Evolutionary conservation across 176 grass and related monocot genomes (phyloP).

Genomic region (Avena insularis): DNA sequence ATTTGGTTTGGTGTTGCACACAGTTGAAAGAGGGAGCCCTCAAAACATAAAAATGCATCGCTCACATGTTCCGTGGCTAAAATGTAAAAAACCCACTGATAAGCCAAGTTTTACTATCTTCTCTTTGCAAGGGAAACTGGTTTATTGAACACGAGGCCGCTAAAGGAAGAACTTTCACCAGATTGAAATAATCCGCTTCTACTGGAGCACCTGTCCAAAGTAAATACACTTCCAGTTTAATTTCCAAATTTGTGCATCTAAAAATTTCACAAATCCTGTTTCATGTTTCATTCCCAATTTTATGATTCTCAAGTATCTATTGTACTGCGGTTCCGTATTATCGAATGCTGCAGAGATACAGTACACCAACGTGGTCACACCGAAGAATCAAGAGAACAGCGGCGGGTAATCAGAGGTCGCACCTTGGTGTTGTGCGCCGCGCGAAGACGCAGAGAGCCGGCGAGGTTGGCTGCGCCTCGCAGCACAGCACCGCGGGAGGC

Average conservation of each 20-base stretch:
- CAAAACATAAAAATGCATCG: background rate
- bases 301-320: background rate
- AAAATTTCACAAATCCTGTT: background rate
- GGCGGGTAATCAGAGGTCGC: background rate
- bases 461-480: conserved; percentile 37
- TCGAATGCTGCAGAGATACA: background rate
- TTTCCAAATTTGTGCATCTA: background rate
- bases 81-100: background rate
- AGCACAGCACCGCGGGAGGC: conserved; percentile 45
- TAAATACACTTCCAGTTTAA: background rate
- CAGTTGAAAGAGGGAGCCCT: background rate
- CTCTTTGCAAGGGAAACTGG: background rate
- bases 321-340: background rate
- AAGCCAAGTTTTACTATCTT: background rate
- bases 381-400: background rate
- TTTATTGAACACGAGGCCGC: background rate
- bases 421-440: conserved; percentile 54
- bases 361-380: conserved; percentile 1
- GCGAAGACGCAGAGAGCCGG: conserved; percentile 46
- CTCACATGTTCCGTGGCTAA: background rate
- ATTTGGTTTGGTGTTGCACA: background rate
- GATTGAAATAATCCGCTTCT: background rate
- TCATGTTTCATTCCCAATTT: background rate
- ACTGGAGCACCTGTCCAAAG: background rate
- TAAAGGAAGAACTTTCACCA: background rate